These are phyloP conservation scores for Acer campestre DNA, from an alignment of 345 rosid species.

Conservation along the genomic window DNA sequence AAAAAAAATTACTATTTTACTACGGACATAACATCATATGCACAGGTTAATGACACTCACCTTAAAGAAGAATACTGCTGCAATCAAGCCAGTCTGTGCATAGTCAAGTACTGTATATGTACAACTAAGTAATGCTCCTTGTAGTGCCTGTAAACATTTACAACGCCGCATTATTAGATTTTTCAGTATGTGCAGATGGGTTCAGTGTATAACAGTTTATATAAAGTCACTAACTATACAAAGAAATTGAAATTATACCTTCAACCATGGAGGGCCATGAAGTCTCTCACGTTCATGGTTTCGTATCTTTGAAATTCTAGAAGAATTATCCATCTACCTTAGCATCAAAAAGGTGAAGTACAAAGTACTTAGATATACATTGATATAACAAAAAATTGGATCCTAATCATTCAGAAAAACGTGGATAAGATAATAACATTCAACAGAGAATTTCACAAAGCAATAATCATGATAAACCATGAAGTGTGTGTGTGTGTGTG, in stretches of 20 bases:
- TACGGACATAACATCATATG: slow-evolving; percentile 7
- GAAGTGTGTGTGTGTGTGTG: too few species aligned
- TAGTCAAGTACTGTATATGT: slow-evolving; percentile 84
- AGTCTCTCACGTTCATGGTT: slow-evolving; percentile 90
- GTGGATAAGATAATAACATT: neutral
- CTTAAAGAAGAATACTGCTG: slow-evolving; percentile 94
- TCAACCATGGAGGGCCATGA: slow-evolving; percentile 95
- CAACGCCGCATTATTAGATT: neutral
- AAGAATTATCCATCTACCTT: slow-evolving; percentile 94
- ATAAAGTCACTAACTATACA: neutral
- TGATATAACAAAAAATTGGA: neutral
- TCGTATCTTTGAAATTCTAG: slow-evolving; percentile 95
- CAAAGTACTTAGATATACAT: slow-evolving; percentile 15
- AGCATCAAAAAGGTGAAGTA: slow-evolving; percentile 42
- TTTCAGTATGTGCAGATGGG: neutral
- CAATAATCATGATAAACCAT: neutral
- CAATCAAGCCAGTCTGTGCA: slow-evolving; percentile 95
- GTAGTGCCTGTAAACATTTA: slow-evolving; percentile 53
- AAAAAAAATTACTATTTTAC: slow-evolving; percentile 9
- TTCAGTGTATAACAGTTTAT: neutral
- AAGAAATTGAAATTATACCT: slow-evolving; percentile 48
- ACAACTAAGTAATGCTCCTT: slow-evolving; percentile 86
- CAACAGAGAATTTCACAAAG: neutral
- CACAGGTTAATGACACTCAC: slow-evolving; percentile 46
- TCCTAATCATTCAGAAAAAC: neutral